These are phyloP conservation scores for Penicillium sp. DNA, from an alignment of 2,329 filamentous ascomycete species.

Conservation along the genomic window DNA sequence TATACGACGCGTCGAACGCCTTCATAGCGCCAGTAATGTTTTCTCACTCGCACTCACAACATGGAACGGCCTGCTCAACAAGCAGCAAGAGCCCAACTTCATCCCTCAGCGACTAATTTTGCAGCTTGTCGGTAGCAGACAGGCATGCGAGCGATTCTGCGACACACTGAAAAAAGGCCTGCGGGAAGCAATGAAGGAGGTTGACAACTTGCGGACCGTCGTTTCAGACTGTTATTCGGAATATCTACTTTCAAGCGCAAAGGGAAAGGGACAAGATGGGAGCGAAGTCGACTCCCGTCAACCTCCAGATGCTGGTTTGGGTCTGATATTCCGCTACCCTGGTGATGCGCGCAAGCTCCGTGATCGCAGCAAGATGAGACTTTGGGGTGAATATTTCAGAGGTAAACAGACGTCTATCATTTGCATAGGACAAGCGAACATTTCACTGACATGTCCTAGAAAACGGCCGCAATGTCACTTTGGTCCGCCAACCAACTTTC, in stretches of 20 bases:
- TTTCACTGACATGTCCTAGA: conserved; percentile 51
- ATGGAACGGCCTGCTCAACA: conserved; percentile 73
- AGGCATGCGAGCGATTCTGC: conserved; percentile 91
- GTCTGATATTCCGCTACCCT: conserved; percentile 90
- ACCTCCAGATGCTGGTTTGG: conserved; percentile 88
- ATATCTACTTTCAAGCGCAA: conserved; percentile 61
- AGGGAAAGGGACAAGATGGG: conserved; percentile 51
- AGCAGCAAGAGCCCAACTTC: conserved; percentile 55
- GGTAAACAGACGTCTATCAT: conserved; percentile 29
- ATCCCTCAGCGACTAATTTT: conserved; percentile 86
- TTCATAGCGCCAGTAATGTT: conserved; percentile 88
- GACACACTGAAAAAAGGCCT: conserved; percentile 91
- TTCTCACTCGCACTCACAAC: conserved; percentile 94
- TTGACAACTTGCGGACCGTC: conserved; percentile 78
- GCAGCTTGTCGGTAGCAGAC: conserved; percentile 83
- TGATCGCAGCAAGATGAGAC: conserved; percentile 92
- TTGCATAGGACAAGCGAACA: neutral
- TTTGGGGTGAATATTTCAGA: conserved; percentile 94
- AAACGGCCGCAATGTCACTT: conserved; percentile 87
- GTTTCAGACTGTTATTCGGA: conserved; percentile 88
- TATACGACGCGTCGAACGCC: conserved; percentile 84
- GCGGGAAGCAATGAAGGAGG: conserved; percentile 80
- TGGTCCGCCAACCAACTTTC: conserved; percentile 94
- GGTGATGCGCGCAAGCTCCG: conserved; percentile 91
- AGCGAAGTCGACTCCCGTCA: conserved; percentile 47